Base-by-base conservation (phyloP, 2,329 filamentous ascomycete genomes). In the Trematosphaeria pertusa region DNA sequence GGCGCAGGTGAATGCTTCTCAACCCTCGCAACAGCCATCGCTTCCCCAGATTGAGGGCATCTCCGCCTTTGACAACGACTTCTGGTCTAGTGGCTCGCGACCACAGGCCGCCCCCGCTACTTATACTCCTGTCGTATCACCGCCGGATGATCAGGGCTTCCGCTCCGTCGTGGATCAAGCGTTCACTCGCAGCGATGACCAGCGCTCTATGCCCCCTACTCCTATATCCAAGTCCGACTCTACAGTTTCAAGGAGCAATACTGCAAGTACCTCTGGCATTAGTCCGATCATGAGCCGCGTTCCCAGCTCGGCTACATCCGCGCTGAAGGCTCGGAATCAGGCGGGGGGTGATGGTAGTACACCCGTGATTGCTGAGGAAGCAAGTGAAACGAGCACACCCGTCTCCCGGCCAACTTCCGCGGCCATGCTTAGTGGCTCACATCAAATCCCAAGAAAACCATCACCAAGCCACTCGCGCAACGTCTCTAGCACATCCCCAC, bases 251-350 rank as follows among this genome's bases (percentile, higher is more conserved):
- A 75, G 85, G 50, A 85, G 81, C 42, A 81, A 86, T 55, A 87
- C 84, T 46, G 80, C 80, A 49, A 85, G 83, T 52, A 87, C 85
- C 7, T 78, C 80, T 37, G 76, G 76, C 20, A 84, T 88, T 52
- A 87, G 84, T 61, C 86, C 86, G 1, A 87, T 88, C 43, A 86
- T 87, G 67, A 81, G 77, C 54, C 73, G 75, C 40, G 79, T 77
- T n/a, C 76, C 80, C 5, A 79, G 79, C 47, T 69, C 70, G 37
- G 72, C 70, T 42, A 54, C 72, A 31, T 60, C 70, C 48, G 63
- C 70, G 38, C 30, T 73, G 56, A 67, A 66, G 56, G 58, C 45
- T 17, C 74, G 74, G 28, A 74, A 74, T 31, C 62, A 61, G 54
- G 68, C 46, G 53, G 74, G 52, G 55, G 71, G 53, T 67, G 72